Evolutionary conservation across 2,329 filamentous ascomycete species (phyloP).

Genomic region (Ilyonectria sp.): DNA sequence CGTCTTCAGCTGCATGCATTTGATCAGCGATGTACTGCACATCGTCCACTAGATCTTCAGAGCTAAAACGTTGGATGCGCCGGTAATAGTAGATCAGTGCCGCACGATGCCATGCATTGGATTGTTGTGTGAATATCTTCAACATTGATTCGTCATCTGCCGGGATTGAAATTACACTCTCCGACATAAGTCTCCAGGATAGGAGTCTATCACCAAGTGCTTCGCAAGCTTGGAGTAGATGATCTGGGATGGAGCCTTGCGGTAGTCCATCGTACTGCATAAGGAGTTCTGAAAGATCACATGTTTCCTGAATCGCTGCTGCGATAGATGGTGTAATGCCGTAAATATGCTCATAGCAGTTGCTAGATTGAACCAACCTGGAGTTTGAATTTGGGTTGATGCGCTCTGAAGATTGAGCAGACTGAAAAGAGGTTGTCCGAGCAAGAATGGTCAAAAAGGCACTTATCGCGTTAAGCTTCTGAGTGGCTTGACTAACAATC

Average conservation of each 20-base stretch:
- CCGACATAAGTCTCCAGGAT: constrained; percentile 16
- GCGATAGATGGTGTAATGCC: constrained; percentile 26
- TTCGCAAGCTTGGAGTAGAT: constrained; percentile 21
- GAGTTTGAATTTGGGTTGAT: background rate
- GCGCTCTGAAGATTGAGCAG: background rate
- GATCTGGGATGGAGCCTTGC: constrained; percentile 11
- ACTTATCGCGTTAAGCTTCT: constrained; percentile 27
- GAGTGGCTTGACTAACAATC: constrained; percentile 21
- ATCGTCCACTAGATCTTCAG: constrained; percentile 1
- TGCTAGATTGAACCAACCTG: constrained; percentile 20
- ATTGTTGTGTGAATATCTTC: constrained; percentile 11
- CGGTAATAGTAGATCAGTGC: constrained; percentile 25
- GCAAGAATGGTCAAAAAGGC: constrained; percentile 30
- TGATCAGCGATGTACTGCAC: constrained; percentile 7
- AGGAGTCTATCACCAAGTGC: constrained; percentile 21
- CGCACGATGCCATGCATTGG: constrained; percentile 23
- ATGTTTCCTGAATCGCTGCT: constrained; percentile 21
- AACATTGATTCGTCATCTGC: constrained; percentile 19
- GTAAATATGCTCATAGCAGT: constrained; percentile 28
- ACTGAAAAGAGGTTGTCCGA: constrained; percentile 24
- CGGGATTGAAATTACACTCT: constrained; percentile 15
- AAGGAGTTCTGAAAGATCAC: constrained; percentile 14
- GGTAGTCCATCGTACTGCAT: constrained; percentile 5
- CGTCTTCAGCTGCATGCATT: constrained; percentile 23
- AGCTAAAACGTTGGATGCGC: constrained; percentile 15